Evolutionary conservation across 2,329 filamentous ascomycete genomes (phyloP).

Genomic region (Aureobasidium zeae): DNA sequence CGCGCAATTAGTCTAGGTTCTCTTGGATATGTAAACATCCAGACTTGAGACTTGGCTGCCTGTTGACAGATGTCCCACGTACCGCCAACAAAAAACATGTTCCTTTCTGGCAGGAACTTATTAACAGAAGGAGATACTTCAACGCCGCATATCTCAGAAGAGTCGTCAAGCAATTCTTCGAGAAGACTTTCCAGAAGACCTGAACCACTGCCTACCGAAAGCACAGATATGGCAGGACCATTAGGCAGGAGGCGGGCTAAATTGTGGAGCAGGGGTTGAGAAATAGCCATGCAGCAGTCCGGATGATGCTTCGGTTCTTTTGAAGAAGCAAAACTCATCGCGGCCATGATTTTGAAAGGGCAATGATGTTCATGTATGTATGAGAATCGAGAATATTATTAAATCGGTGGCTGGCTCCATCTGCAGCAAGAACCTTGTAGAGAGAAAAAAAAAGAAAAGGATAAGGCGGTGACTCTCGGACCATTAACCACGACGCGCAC

Average conservation of each 20-base stretch:
- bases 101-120: constrained; percentile 34
- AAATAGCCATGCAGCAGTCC: constrained; percentile 18
- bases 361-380: constrained; percentile 1
- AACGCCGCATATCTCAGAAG: constrained; percentile 35
- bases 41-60: constrained; percentile 34
- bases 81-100: constrained; percentile 36
- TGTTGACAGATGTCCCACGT: constrained; percentile 37
- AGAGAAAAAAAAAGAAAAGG: too few species aligned
- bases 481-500: too few species aligned
- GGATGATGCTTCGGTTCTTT: constrained; percentile 16
- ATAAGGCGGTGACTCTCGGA: too few species aligned
- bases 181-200: constrained; percentile 42
- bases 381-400: background rate
- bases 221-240: constrained; percentile 20
- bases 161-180: constrained; percentile 25
- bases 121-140: constrained; percentile 41
- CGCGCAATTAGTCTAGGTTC: constrained; percentile 36
- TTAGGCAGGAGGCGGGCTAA: constrained; percentile 11
- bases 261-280: constrained; percentile 12
- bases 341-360: constrained; percentile 5
- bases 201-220: constrained; percentile 44
- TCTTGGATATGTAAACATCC: constrained; percentile 48
- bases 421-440: too few species aligned
- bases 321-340: constrained; percentile 4
- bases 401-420: constrained; percentile 10